Conservation (phyloP, 495 filamentous ascomycete species). For the Rhypophila decipiens region DNA sequence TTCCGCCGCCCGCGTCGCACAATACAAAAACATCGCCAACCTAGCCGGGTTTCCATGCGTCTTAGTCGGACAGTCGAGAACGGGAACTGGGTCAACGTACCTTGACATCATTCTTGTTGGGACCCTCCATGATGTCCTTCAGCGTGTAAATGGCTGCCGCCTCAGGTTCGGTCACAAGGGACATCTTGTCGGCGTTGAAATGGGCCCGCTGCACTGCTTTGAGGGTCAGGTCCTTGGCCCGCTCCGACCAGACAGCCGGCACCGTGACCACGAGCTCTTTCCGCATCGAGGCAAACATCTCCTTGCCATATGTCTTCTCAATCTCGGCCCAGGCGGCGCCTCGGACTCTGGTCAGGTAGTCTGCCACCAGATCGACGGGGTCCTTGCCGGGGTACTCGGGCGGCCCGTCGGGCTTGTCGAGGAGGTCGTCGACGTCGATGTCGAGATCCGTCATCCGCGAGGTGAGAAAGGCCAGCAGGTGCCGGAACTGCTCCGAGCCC, state of each 20-base stretch:
- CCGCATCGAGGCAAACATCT: background rate
- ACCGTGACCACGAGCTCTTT: conserved; percentile 3
- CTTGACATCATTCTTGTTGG: conserved; percentile 7
- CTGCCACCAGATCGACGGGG: conserved; percentile 7
- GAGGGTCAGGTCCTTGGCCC: conserved; percentile 6
- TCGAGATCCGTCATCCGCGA: conserved; percentile 1
- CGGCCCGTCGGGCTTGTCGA: conserved; percentile 3
- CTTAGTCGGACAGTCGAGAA: too few species aligned
- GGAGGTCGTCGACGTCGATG: background rate
- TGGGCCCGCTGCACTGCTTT: background rate
- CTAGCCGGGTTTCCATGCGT: too few species aligned
- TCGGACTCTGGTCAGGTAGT: conserved; percentile 3
- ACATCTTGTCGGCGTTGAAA: background rate
- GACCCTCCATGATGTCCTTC: conserved; percentile 19
- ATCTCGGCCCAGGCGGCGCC: background rate
- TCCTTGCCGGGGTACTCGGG: conserved; percentile 10
- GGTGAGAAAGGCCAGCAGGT: conserved; percentile 1
- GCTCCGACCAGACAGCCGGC: conserved; percentile 6
- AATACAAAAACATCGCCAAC: conserved; percentile 38
- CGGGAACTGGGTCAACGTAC: too few species aligned
- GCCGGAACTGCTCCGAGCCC: conserved; percentile 2
- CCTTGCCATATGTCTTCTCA: background rate
- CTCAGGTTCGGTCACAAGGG: conserved; percentile 32
- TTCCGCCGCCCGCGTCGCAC: conserved; percentile 43
- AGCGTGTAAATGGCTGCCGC: conserved; percentile 44